Evolutionary conservation across 2,329 filamentous ascomycete species (phyloP).

Genomic region (Xenoacremonium recifei): DNA sequence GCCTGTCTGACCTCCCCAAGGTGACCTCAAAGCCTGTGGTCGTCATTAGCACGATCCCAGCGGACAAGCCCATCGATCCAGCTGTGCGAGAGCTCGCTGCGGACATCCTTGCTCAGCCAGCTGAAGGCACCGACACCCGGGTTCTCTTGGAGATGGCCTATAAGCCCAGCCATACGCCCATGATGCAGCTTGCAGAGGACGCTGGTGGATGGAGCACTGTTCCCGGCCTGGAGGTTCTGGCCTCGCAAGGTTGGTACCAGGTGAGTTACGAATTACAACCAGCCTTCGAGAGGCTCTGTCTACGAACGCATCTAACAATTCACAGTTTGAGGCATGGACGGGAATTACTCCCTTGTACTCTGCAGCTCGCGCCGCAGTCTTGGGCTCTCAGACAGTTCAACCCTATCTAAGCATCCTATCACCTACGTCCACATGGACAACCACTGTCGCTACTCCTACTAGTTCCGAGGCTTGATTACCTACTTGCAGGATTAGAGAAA

Average conservation of each 20-base stretch:
- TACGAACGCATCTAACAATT: background rate
- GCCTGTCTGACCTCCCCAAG: conserved; percentile 46
- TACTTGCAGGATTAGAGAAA: no score
- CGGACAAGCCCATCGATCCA: conserved; percentile 77
- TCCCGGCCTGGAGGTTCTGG: conserved; percentile 83
- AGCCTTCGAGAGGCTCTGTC: no score
- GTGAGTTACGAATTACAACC: conserved; percentile 50
- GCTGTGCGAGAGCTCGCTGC: conserved; percentile 65
- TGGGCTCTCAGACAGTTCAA: conserved; percentile 30
- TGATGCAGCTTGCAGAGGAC: conserved; percentile 80
- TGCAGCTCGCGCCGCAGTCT: conserved; percentile 62
- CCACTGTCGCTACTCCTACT: no score
- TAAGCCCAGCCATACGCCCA: conserved; percentile 76
- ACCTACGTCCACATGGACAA: no score
- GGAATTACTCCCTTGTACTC: conserved; percentile 72
- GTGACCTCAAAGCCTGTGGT: conserved; percentile 57
- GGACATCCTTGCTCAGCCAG: conserved; percentile 45
- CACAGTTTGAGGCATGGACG: conserved; percentile 79
- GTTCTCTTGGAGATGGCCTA: conserved; percentile 95
- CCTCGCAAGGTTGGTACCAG: conserved; percentile 88
- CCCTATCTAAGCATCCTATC: no score
- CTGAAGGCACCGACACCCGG: conserved; percentile 38
- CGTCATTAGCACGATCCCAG: conserved; percentile 87
- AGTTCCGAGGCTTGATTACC: no score
- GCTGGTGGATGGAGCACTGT: conserved; percentile 76